phyloP scores from a whole-genome alignment of 1,284 basidiomycete genomes.

The Meira miltonrushii region DNA sequence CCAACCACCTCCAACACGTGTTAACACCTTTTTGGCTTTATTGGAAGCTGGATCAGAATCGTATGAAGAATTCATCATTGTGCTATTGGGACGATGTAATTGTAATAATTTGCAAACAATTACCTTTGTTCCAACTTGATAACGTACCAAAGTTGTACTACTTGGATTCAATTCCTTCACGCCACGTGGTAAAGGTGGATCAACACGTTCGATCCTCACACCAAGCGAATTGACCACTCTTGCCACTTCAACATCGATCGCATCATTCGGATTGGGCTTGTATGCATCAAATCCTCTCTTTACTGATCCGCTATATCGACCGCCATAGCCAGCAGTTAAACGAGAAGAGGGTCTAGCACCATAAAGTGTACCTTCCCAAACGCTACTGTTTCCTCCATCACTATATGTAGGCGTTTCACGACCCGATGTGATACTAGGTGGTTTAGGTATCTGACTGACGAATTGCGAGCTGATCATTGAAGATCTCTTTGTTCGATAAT shows the following conservation, averaged over 20 bases:
- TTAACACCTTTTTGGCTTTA: slow-evolving; percentile 44
- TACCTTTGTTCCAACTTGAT: slow-evolving; percentile 66
- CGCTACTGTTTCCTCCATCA: slow-evolving; percentile 20
- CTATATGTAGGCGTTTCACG: slow-evolving; percentile 34
- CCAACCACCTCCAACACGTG: slow-evolving; percentile 61
- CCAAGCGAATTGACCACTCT: slow-evolving; percentile 68
- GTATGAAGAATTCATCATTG: slow-evolving; percentile 61
- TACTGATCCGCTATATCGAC: too few relatives aligned
- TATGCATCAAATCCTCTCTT: slow-evolving; percentile 45
- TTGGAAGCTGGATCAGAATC: slow-evolving; percentile 27
- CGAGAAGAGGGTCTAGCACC: slow-evolving; percentile 23
- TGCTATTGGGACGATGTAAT: slow-evolving; percentile 54
- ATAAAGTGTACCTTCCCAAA: slow-evolving; percentile 45
- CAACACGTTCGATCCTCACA: slow-evolving; percentile 70
- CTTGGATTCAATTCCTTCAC: slow-evolving; percentile 61
- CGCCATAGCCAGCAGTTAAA: slow-evolving; percentile 41
- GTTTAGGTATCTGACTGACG: neutral
- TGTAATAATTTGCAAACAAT: slow-evolving; percentile 71
- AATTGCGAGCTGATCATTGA: neutral
- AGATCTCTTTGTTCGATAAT: slow-evolving; percentile 22
- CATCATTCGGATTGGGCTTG: slow-evolving; percentile 68
- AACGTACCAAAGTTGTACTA: slow-evolving; percentile 59
- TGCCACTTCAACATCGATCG: slow-evolving; percentile 74
- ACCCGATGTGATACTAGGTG: slow-evolving; percentile 10
- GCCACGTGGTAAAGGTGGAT: slow-evolving; percentile 63